A percentile compares a stretch with the other conserved stretches of the same genome.
Evolutionary conservation across 139 green algal genomes (phyloP).

Genomic region (Micractinium conductrix): DNA sequence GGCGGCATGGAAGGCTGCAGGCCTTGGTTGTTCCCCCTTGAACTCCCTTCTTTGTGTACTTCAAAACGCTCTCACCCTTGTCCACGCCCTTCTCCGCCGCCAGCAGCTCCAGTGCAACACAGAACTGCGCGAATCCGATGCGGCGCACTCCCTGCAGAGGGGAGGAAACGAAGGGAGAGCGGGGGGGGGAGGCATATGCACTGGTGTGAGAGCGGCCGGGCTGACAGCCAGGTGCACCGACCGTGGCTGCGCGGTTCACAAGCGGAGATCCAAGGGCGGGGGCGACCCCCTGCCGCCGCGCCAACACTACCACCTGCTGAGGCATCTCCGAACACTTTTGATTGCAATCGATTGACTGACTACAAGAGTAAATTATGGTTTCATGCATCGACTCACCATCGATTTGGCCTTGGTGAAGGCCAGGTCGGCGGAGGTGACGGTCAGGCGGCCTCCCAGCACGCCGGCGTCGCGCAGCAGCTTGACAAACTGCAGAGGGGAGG

Average conservation of each 20-base stretch:
- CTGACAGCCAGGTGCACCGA: no score
- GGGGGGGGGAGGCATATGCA: neutral
- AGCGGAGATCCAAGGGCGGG: no score
- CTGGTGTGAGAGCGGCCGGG: neutral
- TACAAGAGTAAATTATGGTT: no score
- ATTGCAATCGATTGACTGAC: no score
- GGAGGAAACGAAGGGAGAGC: neutral
- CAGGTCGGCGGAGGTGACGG: conserved; percentile 62
- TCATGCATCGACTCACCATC: conserved; percentile 41
- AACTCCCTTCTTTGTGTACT: no score
- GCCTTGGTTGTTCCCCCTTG: no score
- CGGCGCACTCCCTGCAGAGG: conserved; percentile 53
- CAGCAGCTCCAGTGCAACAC: conserved; percentile 55
- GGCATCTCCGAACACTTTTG: no score
- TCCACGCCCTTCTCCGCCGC: conserved; percentile 51
- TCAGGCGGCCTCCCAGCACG: conserved; percentile 59
- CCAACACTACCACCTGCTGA: neutral
- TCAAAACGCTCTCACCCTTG: conserved; percentile 18
- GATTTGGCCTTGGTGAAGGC: conserved; percentile 67
- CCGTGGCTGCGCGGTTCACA: no score
- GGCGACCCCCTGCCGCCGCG: neutral
- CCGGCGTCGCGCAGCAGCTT: conserved; percentile 73
- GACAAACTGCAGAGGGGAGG: conserved; percentile 65
- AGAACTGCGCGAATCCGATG: conserved; percentile 63
- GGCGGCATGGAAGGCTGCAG: no score